Conservation (phyloP, 345 rosid species). For the Arabidopsis thaliana region TAIR10.1 NC_003070.9:9221001-9221500, state of each 20-base stretch:
- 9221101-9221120: neutral
- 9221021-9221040: neutral
- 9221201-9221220: slow-evolving; percentile 22
- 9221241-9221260: slow-evolving; percentile 11
- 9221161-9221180: neutral
- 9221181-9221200: neutral
- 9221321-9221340: slow-evolving; percentile 16
- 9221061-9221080: neutral
- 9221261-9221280: neutral
- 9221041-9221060: slow-evolving; percentile 27
- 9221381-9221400: neutral
- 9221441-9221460: neutral
- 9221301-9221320: neutral
- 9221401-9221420: neutral
- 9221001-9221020: neutral
- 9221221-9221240: slow-evolving; percentile 26
- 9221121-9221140: slow-evolving; percentile 12
- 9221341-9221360: neutral
- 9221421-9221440: neutral
- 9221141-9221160: neutral
- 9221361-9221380: neutral
- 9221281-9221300: slow-evolving; percentile 6
- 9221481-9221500: slow-evolving; percentile 4
- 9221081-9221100: slow-evolving; percentile 21
- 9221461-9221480: neutral